These are phyloP conservation scores for Usnea hakonensis DNA, from an alignment of 495 filamentous ascomycete species.

Conservation along the genomic window DNA sequence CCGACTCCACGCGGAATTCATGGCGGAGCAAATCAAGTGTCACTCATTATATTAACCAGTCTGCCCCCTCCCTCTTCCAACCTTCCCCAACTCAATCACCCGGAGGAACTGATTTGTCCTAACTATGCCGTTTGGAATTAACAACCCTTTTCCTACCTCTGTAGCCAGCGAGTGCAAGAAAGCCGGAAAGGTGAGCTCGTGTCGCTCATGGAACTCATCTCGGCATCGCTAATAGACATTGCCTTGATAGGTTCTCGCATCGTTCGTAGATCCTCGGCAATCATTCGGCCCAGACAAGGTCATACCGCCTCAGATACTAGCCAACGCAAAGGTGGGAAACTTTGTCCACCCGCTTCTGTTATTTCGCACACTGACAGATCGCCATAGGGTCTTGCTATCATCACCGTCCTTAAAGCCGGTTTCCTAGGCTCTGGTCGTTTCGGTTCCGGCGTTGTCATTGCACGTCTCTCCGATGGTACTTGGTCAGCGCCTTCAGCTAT, in stretches of 20 bases:
- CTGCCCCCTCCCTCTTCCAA: neutral
- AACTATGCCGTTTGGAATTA: conserved; percentile 54
- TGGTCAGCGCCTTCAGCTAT: conserved; percentile 97
- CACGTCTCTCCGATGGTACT: conserved; percentile 78
- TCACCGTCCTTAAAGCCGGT: conserved; percentile 92
- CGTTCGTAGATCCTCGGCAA: conserved; percentile 90
- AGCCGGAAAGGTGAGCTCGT: conserved; percentile 53
- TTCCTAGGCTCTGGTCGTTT: conserved; percentile 90
- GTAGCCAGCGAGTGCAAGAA: conserved; percentile 79
- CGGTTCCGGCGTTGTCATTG: conserved; percentile 89
- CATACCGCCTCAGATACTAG: conserved; percentile 85
- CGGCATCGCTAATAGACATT: neutral
- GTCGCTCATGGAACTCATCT: neutral
- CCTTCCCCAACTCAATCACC: neutral
- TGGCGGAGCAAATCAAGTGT: conserved; percentile 7
- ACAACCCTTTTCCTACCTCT: conserved; percentile 62
- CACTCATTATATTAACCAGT: neutral
- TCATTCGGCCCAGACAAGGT: conserved; percentile 95
- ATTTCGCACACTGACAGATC: conserved; percentile 1
- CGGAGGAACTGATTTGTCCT: neutral
- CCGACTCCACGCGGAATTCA: conserved; percentile 6
- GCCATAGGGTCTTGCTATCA: conserved; percentile 77
- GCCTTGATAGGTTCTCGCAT: conserved; percentile 58
- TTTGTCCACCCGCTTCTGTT: neutral
- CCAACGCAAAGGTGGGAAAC: conserved; percentile 75